Evolutionary conservation across 306 rosid species (phyloP).

Genomic region (Phaseolus lunatus): DNA sequence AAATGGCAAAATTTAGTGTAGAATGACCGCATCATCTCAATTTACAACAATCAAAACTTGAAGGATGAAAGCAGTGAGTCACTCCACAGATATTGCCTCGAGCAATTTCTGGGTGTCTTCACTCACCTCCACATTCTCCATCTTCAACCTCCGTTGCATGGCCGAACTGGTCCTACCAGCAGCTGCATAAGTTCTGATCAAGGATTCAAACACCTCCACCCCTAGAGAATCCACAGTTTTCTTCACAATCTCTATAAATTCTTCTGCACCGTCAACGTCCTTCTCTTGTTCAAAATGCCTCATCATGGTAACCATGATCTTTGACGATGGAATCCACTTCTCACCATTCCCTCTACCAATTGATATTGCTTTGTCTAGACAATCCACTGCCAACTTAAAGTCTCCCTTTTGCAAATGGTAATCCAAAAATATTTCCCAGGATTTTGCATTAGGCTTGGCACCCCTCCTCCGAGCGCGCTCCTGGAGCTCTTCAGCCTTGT

Average conservation of each 20-base stretch:
- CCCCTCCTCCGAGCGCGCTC: constrained; percentile 74
- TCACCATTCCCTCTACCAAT: constrained; percentile 71
- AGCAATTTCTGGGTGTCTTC: constrained; percentile 73
- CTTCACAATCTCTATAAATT: constrained; percentile 72
- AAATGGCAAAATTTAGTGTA: constrained; percentile 38
- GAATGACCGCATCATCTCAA: constrained; percentile 41
- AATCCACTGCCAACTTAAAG: constrained; percentile 66
- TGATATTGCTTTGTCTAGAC: constrained; percentile 69
- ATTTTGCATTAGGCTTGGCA: constrained; percentile 79
- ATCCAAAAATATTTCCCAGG: constrained; percentile 78
- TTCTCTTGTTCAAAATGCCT: constrained; percentile 73
- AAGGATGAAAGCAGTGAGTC: constrained; percentile 44
- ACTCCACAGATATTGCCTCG: constrained; percentile 65
- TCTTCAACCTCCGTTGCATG: constrained; percentile 70
- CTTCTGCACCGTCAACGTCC: constrained; percentile 89
- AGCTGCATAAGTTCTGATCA: constrained; percentile 80
- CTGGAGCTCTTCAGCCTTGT: constrained; percentile 75
- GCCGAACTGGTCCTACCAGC: constrained; percentile 72
- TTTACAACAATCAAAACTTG: constrained; percentile 46
- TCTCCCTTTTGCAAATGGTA: constrained; percentile 68
- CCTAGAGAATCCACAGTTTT: constrained; percentile 60
- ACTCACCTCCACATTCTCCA: constrained; percentile 81
- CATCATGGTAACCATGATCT: constrained; percentile 59
- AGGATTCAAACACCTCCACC: constrained; percentile 70
- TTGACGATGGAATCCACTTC: constrained; percentile 71